A percentile compares a stretch with the other conserved stretches of the same genome.
phyloP scores from a whole-genome alignment of 306 rosid genomes.

The Castanea sativa region DNA sequence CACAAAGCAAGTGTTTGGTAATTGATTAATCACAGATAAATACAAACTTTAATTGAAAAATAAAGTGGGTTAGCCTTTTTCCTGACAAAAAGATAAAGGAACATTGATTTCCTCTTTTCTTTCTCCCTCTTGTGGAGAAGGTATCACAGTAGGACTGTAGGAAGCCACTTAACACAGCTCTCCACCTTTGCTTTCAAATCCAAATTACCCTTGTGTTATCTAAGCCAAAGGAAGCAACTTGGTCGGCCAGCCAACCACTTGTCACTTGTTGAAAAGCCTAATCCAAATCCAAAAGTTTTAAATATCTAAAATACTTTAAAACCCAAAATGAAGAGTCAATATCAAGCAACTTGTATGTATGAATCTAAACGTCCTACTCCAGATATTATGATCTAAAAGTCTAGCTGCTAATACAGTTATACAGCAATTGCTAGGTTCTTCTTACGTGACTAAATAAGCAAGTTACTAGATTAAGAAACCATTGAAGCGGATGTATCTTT shows the following conservation, averaged over 20 bases:
- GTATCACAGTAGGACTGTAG: conserved; percentile 17
- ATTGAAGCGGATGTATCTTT: too few relatives aligned
- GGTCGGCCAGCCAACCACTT: conserved; percentile 16
- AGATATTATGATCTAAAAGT: too few relatives aligned
- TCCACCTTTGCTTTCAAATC: conserved; percentile 44
- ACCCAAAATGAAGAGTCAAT: not conserved
- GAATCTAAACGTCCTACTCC: not conserved
- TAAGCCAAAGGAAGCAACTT: not conserved
- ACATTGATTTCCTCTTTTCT: conserved; percentile 14
- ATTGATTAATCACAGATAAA: not conserved
- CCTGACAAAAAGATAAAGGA: not conserved
- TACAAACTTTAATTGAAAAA: not conserved
- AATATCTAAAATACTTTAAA: not conserved
- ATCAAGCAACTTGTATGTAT: conserved; percentile 24
- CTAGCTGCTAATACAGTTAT: not conserved
- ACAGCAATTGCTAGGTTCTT: not conserved
- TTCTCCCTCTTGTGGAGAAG: conserved; percentile 38
- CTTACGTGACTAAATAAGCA: not conserved
- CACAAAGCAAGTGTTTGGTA: not conserved
- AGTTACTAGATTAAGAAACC: too few relatives aligned
- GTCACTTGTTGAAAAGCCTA: conserved; percentile 15
- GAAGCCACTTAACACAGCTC: conserved; percentile 31
- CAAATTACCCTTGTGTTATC: conserved; percentile 26
- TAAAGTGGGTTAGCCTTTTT: not conserved
- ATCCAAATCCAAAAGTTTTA: conserved; percentile 5